These are phyloP conservation scores for Tylopilus cervinicoccineus DNA, from an alignment of 768 basidiomycete genomes.

Conservation along the genomic window DNA sequence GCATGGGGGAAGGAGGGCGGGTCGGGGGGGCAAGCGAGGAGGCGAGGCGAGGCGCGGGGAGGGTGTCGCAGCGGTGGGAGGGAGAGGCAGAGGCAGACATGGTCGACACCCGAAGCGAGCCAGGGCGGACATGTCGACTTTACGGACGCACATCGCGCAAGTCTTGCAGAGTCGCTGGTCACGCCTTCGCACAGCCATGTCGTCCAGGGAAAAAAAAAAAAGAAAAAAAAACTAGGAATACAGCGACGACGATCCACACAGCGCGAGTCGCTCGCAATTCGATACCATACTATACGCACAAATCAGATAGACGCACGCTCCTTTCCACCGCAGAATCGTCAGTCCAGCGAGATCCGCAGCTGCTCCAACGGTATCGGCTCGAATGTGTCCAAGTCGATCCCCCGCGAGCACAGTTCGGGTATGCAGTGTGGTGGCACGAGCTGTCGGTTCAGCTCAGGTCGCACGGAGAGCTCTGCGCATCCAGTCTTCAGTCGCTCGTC, in stretches of 20 bases:
- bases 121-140: background rate
- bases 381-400: slow-evolving; percentile 86
- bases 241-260: slow-evolving; percentile 26
- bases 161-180: background rate
- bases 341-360: slow-evolving; percentile 91
- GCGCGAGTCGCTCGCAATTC: slow-evolving; percentile 27
- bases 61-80: slow-evolving; percentile 64
- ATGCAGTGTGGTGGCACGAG: slow-evolving; percentile 91
- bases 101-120: too few relatives aligned
- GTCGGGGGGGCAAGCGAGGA: slow-evolving; percentile 1
- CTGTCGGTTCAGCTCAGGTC: slow-evolving; percentile 89
- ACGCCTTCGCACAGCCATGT: slow-evolving; percentile 21
- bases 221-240: slow-evolving; percentile 19
- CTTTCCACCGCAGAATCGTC: slow-evolving; percentile 35
- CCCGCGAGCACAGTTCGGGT: slow-evolving; percentile 80
- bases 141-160: slow-evolving; percentile 32
- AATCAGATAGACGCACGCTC: slow-evolving; percentile 30
- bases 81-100: background rate
- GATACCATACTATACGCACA: slow-evolving; percentile 35
- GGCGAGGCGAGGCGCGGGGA: slow-evolving; percentile 60
- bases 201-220: background rate
- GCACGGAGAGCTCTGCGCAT: slow-evolving; percentile 83
- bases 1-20: slow-evolving; percentile 2
- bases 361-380: slow-evolving; percentile 97
- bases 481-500: slow-evolving; percentile 3